Base-by-base conservation (phyloP, 2,329 filamentous ascomycete genomes). In the Trichoderma harzianum region DNA sequence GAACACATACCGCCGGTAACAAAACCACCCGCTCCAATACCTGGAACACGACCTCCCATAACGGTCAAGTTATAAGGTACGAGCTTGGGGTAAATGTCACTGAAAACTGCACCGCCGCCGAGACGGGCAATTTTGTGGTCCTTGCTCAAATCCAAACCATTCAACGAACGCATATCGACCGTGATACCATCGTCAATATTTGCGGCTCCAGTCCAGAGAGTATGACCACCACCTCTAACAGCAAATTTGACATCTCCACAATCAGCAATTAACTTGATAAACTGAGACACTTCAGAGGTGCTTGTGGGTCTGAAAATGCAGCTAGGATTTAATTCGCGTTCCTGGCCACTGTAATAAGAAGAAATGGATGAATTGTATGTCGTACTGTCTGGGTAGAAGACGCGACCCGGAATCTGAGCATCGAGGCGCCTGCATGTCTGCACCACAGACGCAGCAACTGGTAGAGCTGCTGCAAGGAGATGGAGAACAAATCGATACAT, bases 201-300 rank as follows among this genome's bases (percentile, higher is more conserved):
- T 0, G 84, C 82, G 3, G 80, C 78, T 8, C 80, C 81, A 0
- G 79, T 78, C 74, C 83, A 83, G 3, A 81, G 79, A 7, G 81
- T 80, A 72, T 86, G 85, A 0, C 84, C 85, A 28, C 84, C 84
- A 67, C 83, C 82, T 57, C 82, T 82, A 30, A 82, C 79, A 0
- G 84, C 83, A 74, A 74, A 70, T 24, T 47, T n/a, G 21, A 43
- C 24, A n/a, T 66, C 30, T 32, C 39, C 39, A 7, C 43, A 26
- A 8, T 26, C 30, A 3, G 63, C 7, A 7, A 66, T 43, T 12
- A 66, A n/a, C 43, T 66, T 53, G 28, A 66, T n/a, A 18, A 66
- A 66, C 12, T 53, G 63, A 36, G 63, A 66, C 1, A 66, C 63
- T n/a, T 66, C 63, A 24, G 26, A 21, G 3, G 63, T 66, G 3